Evolutionary conservation across 768 basidiomycete species (phyloP), one percentile per base, ranked within the genome.

Genomic region (Saitozyma sp.): DNA sequence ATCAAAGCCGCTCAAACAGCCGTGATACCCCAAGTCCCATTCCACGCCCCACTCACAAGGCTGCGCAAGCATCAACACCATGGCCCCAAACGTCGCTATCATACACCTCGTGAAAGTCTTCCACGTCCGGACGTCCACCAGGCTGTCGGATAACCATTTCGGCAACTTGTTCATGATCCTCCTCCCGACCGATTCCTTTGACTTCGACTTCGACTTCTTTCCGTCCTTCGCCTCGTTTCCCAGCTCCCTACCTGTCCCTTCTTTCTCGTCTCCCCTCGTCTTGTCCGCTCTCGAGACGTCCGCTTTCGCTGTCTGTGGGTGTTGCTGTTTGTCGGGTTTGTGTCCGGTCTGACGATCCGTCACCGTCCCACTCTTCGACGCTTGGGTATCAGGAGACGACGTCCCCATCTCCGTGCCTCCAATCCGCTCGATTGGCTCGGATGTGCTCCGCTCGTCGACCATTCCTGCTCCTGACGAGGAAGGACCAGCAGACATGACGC

Each of bases 61-160:
- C 38, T 74, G 68, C 37, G 50, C 59, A 9, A 80, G 64, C 61
- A 80, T 50, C 11, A 78, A 63, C 6, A 78, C 70, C 61, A 77
- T 43, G 2, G 68, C 49, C 8, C 62, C 69, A 17, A 78, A 68
- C 0, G 71, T 60, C n/a, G 68, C 75, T 4, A 78, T 49, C 70
- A 77, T 64, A 45, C 71, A 70, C 43, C 77, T 48, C 17, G 69
- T 52, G 50, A 75, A 74, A 16, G 69, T 78, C 70, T 80, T 80
- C 77, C 77, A 80, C 59, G 57, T 73, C 54, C 65, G 3, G 9
- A 52, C 43, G 42, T 61, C 45, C 8, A 17, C 10, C 20, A 61
- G 46, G 5, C 51, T 52, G 16, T 38, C 42, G 42, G 50, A 48
- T 9, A 49, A 29, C 52, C 53, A 61, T 10, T 50, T 43, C 11